phyloP scores from a whole-genome alignment of 2,329 filamentous ascomycete genomes.

The Allantophomopsis cytisporea region DNA sequence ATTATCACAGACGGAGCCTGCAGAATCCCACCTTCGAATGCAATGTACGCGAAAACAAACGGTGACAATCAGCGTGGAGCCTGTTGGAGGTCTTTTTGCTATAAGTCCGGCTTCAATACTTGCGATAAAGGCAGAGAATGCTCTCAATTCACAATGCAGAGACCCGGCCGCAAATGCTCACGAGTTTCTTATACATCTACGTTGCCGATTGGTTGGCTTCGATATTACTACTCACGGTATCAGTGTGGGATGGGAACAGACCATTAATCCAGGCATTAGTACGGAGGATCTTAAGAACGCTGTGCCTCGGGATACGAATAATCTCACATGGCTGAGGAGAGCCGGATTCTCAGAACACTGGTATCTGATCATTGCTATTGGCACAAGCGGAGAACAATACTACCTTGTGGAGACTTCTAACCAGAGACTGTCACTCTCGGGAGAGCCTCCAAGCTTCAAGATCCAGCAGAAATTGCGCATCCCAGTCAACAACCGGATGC shows the following conservation, averaged over 20 bases:
- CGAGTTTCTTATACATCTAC: slow-evolving; percentile 42
- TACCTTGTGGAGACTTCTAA: slow-evolving; percentile 53
- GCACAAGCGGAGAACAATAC: slow-evolving; percentile 64
- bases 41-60: slow-evolving; percentile 52
- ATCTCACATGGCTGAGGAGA: slow-evolving; percentile 56
- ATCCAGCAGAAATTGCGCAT: slow-evolving; percentile 11
- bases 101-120: slow-evolving; percentile 50
- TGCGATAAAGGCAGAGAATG: slow-evolving; percentile 43
- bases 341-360: slow-evolving; percentile 60
- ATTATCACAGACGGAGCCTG: slow-evolving; percentile 46
- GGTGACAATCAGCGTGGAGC: slow-evolving; percentile 55
- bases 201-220: slow-evolving; percentile 47
- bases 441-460: slow-evolving; percentile 19
- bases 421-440: not conserved
- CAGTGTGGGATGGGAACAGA: slow-evolving; percentile 46
- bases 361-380: slow-evolving; percentile 59
- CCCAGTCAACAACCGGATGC: slow-evolving; percentile 12
- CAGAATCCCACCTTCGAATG: slow-evolving; percentile 52
- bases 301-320: slow-evolving; percentile 46
- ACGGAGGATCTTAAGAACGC: slow-evolving; percentile 42
- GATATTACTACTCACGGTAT: slow-evolving; percentile 45
- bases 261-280: slow-evolving; percentile 29
- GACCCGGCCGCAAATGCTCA: slow-evolving; percentile 44
- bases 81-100: slow-evolving; percentile 63
- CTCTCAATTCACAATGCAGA: slow-evolving; percentile 43